Percentiles rank a stretch among this genome's conserved stretches.
These are phyloP conservation scores for Gossypium turneri DNA, from an alignment of 345 rosid species.

Conservation along the genomic window DNA sequence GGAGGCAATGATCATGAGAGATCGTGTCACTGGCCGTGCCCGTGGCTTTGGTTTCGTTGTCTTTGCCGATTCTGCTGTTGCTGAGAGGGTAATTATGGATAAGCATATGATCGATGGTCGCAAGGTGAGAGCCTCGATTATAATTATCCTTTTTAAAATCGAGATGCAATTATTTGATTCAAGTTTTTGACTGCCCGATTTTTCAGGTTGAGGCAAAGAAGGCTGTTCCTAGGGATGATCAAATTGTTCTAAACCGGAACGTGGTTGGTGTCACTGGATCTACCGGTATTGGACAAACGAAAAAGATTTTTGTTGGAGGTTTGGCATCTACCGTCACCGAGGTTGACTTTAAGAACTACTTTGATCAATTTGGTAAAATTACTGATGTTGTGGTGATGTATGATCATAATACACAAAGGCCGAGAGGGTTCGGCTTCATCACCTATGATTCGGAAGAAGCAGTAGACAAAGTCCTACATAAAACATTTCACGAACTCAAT, in stretches of 20 bases:
- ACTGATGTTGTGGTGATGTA: slow-evolving; percentile 97
- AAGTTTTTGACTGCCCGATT: slow-evolving; percentile 12
- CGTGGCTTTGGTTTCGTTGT: slow-evolving; percentile 97
- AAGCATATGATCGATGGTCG: slow-evolving; percentile 97
- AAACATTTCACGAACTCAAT: slow-evolving; percentile 90
- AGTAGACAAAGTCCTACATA: slow-evolving; percentile 80
- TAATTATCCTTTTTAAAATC: slow-evolving; percentile 12
- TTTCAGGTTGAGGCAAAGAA: slow-evolving; percentile 94
- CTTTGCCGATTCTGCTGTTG: slow-evolving; percentile 81
- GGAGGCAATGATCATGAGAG: slow-evolving; percentile 96
- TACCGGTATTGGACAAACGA: slow-evolving; percentile 45
- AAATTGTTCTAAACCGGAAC: slow-evolving; percentile 39
- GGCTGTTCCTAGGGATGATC: slow-evolving; percentile 68
- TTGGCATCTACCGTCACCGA: slow-evolving; percentile 55
- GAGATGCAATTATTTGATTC: slow-evolving; percentile 16
- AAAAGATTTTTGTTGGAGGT: slow-evolving; percentile 71
- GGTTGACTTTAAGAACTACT: slow-evolving; percentile 55
- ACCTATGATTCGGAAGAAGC: slow-evolving; percentile 91
- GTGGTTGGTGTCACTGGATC: slow-evolving; percentile 37
- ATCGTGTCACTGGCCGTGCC: slow-evolving; percentile 91
- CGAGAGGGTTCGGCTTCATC: slow-evolving; percentile 98
- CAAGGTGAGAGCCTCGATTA: slow-evolving; percentile 53
- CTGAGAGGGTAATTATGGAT: slow-evolving; percentile 89
- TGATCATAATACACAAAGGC: slow-evolving; percentile 96
- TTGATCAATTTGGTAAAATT: slow-evolving; percentile 76